Evolutionary conservation across 495 filamentous ascomycete species (phyloP).

Genomic region (Lasiosphaeris hirsuta): DNA sequence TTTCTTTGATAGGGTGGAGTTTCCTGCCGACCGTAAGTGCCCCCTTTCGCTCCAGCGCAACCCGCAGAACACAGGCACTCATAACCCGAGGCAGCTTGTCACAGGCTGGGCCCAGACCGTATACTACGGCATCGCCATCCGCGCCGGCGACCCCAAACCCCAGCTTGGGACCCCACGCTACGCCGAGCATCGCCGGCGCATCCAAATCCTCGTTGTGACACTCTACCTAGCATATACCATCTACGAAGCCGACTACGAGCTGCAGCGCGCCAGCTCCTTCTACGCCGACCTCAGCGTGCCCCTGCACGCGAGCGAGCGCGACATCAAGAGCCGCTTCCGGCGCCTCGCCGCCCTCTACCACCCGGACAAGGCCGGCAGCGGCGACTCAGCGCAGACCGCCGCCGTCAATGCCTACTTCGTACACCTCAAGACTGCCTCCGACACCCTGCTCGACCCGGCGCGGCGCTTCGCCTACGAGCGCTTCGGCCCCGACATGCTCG

Average conservation of each 20-base stretch:
- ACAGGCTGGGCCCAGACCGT: slow-evolving; percentile 74
- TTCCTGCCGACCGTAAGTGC: slow-evolving; percentile 69
- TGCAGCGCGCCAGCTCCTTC: slow-evolving; percentile 68
- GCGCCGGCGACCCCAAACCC: slow-evolving; percentile 82
- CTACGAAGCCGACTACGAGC: slow-evolving; percentile 83
- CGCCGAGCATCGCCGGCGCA: slow-evolving; percentile 68
- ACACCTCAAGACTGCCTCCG: slow-evolving; percentile 75
- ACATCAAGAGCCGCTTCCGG: slow-evolving; percentile 80
- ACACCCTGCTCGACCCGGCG: slow-evolving; percentile 74
- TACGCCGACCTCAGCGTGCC: slow-evolving; percentile 71
- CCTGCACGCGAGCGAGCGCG: slow-evolving; percentile 63
- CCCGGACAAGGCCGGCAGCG: slow-evolving; percentile 67
- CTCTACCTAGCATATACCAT: slow-evolving; percentile 89
- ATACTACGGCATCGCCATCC: slow-evolving; percentile 87
- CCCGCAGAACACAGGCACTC: background rate
- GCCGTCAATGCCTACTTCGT: slow-evolving; percentile 64
- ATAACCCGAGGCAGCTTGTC: slow-evolving; percentile 53
- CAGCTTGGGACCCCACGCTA: slow-evolving; percentile 66
- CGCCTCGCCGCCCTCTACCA: slow-evolving; percentile 81
- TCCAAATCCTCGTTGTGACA: slow-evolving; percentile 76
- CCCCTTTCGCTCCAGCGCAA: background rate
- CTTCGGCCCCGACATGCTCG: slow-evolving; percentile 73
- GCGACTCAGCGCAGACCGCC: slow-evolving; percentile 16
- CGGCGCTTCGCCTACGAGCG: slow-evolving; percentile 90
- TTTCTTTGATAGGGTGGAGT: slow-evolving; percentile 77